These are phyloP conservation scores for Fusarium decemcellulare DNA, from an alignment of 2,329 filamentous ascomycete species.

Conservation along the genomic window DNA sequence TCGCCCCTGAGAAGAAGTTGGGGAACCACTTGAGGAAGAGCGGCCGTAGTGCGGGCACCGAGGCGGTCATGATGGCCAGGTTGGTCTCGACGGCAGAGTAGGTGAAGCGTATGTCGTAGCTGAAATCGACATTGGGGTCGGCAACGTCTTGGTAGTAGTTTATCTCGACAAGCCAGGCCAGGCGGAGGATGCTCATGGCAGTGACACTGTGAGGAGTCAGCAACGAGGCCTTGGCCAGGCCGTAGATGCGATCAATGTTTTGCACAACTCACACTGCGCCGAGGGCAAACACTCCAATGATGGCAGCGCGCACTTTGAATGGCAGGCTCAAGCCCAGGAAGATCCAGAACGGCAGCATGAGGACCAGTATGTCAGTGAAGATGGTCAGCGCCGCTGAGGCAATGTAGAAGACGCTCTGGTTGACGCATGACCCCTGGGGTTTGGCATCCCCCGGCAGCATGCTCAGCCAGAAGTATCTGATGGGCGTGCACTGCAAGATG, in stretches of 20 bases:
- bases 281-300: constrained; percentile 57
- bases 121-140: constrained; percentile 26
- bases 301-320: constrained; percentile 53
- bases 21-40: constrained; percentile 54
- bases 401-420: constrained; percentile 51
- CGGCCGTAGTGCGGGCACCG: constrained; percentile 53
- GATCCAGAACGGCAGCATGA: constrained; percentile 57
- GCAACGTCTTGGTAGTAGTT: constrained; percentile 27
- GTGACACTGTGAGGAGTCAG: constrained; percentile 47
- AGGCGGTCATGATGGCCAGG: constrained; percentile 55
- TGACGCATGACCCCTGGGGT: constrained; percentile 48
- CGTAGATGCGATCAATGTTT: background rate
- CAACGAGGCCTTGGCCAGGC: background rate
- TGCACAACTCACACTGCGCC: constrained; percentile 53
- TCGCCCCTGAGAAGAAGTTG: constrained; percentile 46
- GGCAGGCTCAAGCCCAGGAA: constrained; percentile 57
- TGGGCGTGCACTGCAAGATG: constrained; percentile 57
- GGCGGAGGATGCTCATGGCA: constrained; percentile 50
- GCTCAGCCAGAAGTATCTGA: constrained; percentile 30
- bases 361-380: constrained; percentile 57
- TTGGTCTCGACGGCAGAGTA: constrained; percentile 54
- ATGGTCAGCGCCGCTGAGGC: constrained; percentile 54
- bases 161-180: constrained; percentile 46
- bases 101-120: constrained; percentile 53
- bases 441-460: constrained; percentile 12